A percentile compares a stretch with the other conserved stretches of the same genome.
These are phyloP conservation scores for Metarhizium robertsii DNA, from an alignment of 2,329 filamentous ascomycete genomes.

Conservation along the genomic window DNA sequence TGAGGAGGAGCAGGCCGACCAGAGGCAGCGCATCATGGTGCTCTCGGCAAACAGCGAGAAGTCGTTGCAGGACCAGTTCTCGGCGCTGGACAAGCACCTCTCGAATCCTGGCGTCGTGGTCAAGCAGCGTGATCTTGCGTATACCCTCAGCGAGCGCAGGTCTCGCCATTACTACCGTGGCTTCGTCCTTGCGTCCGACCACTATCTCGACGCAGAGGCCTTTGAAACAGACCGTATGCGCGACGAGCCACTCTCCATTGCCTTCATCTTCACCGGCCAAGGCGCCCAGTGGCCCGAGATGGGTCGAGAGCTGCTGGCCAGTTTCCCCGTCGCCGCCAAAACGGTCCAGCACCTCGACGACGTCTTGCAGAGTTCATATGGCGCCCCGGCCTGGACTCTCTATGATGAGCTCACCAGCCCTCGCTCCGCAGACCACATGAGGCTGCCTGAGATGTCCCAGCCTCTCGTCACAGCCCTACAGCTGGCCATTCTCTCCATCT, in stretches of 20 bases:
- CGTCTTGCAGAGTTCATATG: conserved; percentile 20
- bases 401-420: conserved; percentile 27
- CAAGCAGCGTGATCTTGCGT: conserved; percentile 23
- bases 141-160: conserved; percentile 12
- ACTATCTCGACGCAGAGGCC: too few species aligned
- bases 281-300: conserved; percentile 29
- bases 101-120: not conserved
- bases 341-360: conserved; percentile 22
- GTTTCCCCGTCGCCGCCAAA: conserved; percentile 24
- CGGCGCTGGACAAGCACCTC: too few species aligned
- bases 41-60: conserved; percentile 28
- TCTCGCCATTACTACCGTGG: too few species aligned
- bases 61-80: conserved; percentile 13
- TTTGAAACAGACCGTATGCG: too few species aligned
- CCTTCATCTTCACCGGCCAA: conserved; percentile 30
- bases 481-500: conserved; percentile 33
- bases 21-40: conserved; percentile 24
- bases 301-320: conserved; percentile 26
- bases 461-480: conserved; percentile 38
- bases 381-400: conserved; percentile 24
- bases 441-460: conserved; percentile 31
- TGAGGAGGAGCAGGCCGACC: too few species aligned
- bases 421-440: conserved; percentile 22
- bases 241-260: too few species aligned
- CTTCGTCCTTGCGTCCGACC: too few species aligned